phyloP scores from a whole-genome alignment of 1,284 basidiomycete species.

The Trametes hirsuta region DNA sequence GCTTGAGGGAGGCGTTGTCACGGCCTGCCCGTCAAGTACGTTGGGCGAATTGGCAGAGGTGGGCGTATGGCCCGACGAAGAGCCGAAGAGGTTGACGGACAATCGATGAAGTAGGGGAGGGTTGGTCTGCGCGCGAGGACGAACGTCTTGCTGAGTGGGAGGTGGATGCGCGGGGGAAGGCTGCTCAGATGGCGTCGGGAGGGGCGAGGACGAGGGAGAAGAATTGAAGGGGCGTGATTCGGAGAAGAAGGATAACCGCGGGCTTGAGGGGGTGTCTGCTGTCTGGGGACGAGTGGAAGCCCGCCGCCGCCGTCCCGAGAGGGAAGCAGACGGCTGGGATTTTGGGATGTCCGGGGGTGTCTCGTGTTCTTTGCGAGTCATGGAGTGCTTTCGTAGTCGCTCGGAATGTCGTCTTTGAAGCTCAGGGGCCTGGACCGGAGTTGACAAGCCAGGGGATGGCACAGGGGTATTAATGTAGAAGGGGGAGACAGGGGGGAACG shows the following conservation, averaged over 20 bases:
- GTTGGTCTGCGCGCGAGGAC: conserved; percentile 68
- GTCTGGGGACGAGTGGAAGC: conserved; percentile 32
- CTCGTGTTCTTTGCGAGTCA: conserved; percentile 13
- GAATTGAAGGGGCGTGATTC: conserved; percentile 16
- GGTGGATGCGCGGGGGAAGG: conserved; percentile 25
- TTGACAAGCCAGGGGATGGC: conserved; percentile 24
- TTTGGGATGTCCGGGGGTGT: conserved; percentile 13
- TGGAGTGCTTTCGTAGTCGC: conserved; percentile 30
- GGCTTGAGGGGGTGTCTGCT: conserved; percentile 31
- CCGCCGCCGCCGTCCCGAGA: conserved; percentile 24
- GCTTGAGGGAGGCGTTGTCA: conserved; percentile 39
- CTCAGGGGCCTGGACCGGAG: conserved; percentile 35
- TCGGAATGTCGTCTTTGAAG: conserved; percentile 59
- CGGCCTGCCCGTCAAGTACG: conserved; percentile 25
- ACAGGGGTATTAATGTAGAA: conserved; percentile 46
- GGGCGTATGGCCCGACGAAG: conserved; percentile 40
- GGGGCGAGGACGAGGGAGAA: conserved; percentile 21
- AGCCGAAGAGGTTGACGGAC: conserved; percentile 68
- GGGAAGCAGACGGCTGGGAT: conserved; percentile 13
- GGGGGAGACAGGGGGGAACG: conserved; percentile 54
- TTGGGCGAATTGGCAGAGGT: conserved; percentile 34
- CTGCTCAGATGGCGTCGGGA: conserved; percentile 20
- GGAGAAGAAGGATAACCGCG: conserved; percentile 21
- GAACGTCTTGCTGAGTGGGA: conserved; percentile 28
- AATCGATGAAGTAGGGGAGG: conserved; percentile 71